Percentiles rank a stretch among this genome's conserved stretches.
Evolutionary conservation across 306 rosid genomes (phyloP).

Genomic region (Gastrolobium bilobum): DNA sequence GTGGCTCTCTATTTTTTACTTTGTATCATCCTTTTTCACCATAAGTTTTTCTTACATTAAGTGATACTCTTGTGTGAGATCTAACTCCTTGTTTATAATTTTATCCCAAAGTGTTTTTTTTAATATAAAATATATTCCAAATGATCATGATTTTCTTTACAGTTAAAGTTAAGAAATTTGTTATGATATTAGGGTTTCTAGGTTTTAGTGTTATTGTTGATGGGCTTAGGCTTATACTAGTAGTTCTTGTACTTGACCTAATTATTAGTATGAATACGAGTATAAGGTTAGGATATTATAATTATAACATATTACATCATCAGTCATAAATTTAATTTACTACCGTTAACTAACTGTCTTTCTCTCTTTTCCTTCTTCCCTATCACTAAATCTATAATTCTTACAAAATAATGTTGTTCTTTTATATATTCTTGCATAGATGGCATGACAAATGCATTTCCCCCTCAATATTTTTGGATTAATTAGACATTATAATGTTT

Average conservation of each 20-base stretch:
- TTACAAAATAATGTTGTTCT: conserved; percentile 22
- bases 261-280: not conserved
- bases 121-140: not conserved
- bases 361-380: conserved; percentile 25
- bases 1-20: conserved; percentile 37
- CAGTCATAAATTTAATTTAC: not conserved
- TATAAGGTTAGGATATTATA: not conserved
- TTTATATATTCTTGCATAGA: conserved; percentile 35
- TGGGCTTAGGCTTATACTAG: conserved; percentile 29
- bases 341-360: not conserved
- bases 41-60: not conserved
- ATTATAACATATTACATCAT: not conserved
- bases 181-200: conserved; percentile 7
- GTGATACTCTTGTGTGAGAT: conserved; percentile 7
- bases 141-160: conserved; percentile 35
- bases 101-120: not conserved
- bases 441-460: conserved; percentile 15
- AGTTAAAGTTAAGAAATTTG: conserved; percentile 1
- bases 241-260: conserved; percentile 26
- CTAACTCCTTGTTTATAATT: conserved; percentile 12
- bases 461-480: not conserved
- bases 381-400: not conserved
- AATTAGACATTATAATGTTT: conserved; percentile 27
- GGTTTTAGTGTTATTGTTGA: not conserved
- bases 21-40: not conserved